Evolutionary conservation across 2,329 filamentous ascomycete species (phyloP), one percentile per base, ranked within the genome.

Genomic region (Penicillium olsonii): DNA sequence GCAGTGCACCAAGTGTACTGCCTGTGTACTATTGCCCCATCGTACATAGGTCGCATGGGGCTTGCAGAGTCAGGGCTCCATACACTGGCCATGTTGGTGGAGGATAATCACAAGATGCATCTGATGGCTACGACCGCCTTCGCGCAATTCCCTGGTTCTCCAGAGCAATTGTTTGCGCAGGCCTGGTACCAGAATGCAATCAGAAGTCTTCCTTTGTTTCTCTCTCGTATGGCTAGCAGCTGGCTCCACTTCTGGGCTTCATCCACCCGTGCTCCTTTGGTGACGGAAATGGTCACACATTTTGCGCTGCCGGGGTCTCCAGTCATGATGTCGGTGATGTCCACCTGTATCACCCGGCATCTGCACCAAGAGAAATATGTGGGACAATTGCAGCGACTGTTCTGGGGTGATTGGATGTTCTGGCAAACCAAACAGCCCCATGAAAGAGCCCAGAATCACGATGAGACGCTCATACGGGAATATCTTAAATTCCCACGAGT

Each of bases 1-100:
- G 74, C 78, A 5, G 64, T 88, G 11, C 86, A 88, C 62, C 85
- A 88, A 61, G 51, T 87, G 2, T 85, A 83, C 64, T 87, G 84
- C 61, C 61, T 79, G 17, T 82, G 80, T 77, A 77, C 76, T 3
- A 48, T 69, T 3, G 64, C 54, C 29, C 18, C 29, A 15, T 15
- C 12, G 8, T 18, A 73, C 15, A 69, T 66, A 0, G 44, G 56
- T 1, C 52, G 62, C 3, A 61, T 80, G 4, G 31, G 40, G 50
- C 10, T 34, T n/a, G 3, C 35, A 8, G 31, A 29, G 11, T 7
- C n/a, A 9, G 37, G 37, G 15, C 37, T 47, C 22, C 2, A 17
- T 4, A 17, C 22, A 15, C 37, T 50, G 5, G 5, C 12, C 2
- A 18, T 7, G 35, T 29, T 50, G 11, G n/a, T 62, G 18, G 24